A percentile compares a stretch with the other conserved stretches of the same genome.
Conservation (phyloP, 2,329 filamentous ascomycete species). For the Neurospora crassa region DNA sequence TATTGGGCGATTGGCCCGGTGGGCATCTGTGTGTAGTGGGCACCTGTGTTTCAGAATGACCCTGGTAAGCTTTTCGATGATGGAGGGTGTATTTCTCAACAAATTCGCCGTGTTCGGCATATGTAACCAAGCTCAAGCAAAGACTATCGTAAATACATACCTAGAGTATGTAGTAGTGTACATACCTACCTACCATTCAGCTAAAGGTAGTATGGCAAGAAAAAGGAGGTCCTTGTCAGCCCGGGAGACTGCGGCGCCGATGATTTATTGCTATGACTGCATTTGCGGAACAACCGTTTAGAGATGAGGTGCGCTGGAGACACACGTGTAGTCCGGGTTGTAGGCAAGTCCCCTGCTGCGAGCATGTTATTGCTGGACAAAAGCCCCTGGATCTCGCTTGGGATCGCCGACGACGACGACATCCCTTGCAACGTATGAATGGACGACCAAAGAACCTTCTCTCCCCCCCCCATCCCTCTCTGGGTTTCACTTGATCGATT, state of each 20-base stretch:
- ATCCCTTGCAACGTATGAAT: slow-evolving; percentile 1
- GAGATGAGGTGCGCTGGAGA: neutral
- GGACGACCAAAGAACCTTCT: neutral
- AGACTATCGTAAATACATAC: neutral
- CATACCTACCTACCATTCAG: neutral
- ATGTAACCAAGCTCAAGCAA: neutral
- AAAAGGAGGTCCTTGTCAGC: neutral
- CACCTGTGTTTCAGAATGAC: neutral
- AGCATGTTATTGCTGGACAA: slow-evolving; percentile 1
- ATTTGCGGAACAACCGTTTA: neutral
- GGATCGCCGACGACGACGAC: slow-evolving; percentile 3
- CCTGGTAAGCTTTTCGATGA: neutral
- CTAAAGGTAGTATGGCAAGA: neutral
- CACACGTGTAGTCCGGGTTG: slow-evolving; percentile 6
- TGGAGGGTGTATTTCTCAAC: neutral
- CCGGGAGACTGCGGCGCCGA: neutral
- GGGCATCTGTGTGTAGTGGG: neutral
- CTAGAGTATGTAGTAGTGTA: neutral
- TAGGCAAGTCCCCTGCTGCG: neutral
- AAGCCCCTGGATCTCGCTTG: slow-evolving; percentile 11
- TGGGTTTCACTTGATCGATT: neutral
- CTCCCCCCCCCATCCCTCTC: neutral
- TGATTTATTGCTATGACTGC: neutral
- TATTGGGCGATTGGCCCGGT: neutral
- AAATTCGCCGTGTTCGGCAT: neutral